Evolutionary conservation across 2,329 filamentous ascomycete species (phyloP).

Genomic region (Aureobasidium melanogenum): DNA sequence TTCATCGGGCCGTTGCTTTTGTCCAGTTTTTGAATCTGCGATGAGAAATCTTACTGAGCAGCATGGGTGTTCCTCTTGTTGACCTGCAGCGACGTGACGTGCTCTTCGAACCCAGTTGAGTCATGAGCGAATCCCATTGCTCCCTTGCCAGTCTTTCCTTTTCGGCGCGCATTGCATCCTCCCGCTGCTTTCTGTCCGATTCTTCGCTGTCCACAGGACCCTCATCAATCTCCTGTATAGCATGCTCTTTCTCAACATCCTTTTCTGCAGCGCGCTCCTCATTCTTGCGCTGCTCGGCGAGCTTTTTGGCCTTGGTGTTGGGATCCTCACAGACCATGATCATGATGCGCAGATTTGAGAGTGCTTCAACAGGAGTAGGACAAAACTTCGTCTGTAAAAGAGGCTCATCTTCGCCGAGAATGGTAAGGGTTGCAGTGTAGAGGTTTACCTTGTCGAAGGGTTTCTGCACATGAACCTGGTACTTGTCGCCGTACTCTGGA

Average conservation of each 20-base stretch:
- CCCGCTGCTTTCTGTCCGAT: neutral
- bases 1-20: too few species aligned
- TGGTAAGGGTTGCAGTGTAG: neutral
- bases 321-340: neutral
- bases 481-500: neutral
- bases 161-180: neutral
- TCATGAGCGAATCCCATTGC: neutral
- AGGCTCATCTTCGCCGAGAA: neutral
- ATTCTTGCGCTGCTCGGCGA: neutral
- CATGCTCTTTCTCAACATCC: too few species aligned
- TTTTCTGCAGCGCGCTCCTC: neutral
- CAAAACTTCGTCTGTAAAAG: neutral
- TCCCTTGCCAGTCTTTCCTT: neutral
- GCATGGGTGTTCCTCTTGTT: neutral
- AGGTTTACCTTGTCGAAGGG: neutral
- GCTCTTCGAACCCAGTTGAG: neutral
- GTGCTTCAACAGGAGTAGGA: neutral
- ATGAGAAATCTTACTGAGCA: neutral
- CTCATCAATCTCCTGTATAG: neutral
- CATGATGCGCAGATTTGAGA: neutral
- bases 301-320: neutral
- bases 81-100: neutral
- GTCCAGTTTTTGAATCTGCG: neutral
- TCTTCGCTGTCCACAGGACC: neutral
- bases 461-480: neutral